phyloP scores from a whole-genome alignment of 148 eudicot genomes.

The Talinum fruticosum region DNA sequence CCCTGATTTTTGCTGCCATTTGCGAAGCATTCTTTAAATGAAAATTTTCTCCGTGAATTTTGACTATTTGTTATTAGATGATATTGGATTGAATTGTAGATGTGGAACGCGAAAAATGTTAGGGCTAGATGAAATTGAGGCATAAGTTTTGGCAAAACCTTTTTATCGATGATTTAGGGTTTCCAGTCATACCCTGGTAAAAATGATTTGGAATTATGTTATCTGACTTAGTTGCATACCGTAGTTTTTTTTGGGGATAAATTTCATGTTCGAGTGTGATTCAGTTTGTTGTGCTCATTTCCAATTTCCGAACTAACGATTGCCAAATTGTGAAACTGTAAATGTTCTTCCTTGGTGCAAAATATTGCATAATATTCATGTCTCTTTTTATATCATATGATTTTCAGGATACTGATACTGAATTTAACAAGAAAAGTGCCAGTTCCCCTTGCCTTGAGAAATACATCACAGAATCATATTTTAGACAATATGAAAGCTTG shows the following conservation, averaged over 20 bases:
- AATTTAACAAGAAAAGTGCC: constrained; percentile 8
- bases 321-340: not conserved
- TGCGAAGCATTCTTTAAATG: not conserved
- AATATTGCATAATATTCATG: constrained; percentile 9
- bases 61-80: not conserved
- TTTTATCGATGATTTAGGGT: not conserved
- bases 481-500: constrained; percentile 39
- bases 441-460: constrained; percentile 27
- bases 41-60: not conserved
- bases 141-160: not conserved
- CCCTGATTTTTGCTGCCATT: not conserved
- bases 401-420: constrained; percentile 16
- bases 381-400: not conserved
- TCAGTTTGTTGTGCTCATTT: not conserved
- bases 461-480: constrained; percentile 48
- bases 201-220: not conserved
- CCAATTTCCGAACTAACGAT: not conserved
- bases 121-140: not conserved
- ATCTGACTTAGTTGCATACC: not conserved
- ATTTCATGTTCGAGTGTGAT: not conserved
- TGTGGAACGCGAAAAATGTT: not conserved
- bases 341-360: no score
- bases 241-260: not conserved
- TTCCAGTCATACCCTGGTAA: not conserved
- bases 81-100: not conserved